Evolutionary conservation across 768 basidiomycete species (phyloP), one percentile per base, ranked within the genome.

Genomic region (Xerocomellus amylosporus): DNA sequence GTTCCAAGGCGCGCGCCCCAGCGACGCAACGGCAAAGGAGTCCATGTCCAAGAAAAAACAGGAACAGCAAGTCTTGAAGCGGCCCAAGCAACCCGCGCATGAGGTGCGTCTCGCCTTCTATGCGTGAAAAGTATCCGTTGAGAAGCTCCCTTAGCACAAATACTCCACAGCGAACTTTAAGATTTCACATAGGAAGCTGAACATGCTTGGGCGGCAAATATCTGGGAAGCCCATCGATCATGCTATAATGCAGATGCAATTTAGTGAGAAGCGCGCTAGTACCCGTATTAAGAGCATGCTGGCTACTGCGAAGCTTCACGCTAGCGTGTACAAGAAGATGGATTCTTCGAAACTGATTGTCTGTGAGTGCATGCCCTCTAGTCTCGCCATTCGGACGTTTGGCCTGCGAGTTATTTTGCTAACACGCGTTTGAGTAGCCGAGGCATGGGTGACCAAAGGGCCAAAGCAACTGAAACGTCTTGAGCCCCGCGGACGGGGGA

Each of bases 161-260:
- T 93, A 91, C 70, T 92, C 90, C 20, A 98, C 95, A 0, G 85
- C 88, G 17, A 85, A 84, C 69, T 96, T 97, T 78, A 95, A 94
- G 73, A 91, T 94, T 40, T 96, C 93, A 4, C 89, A 87, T 63
- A 83, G 95, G 52, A 99, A 98, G 71, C 77, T 99, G 53, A 95
- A 96, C 71, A 82, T 86, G 76, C 79, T 99, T 39, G 88, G 86
- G 9, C 79, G 84, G 30, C 92, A 97, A 70, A 89, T 99, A 58
- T 80, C 90, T 3, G 89, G 91, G 19, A 88, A 93, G 63, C 94
- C 95, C 17, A 87, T 98, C 55, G 95, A 98, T 74, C 84, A 87
- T 61, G 96, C 96, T 34, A 96, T 99, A 67, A 76, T 98, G 53
- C 96, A 99, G 64, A 95, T 98, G 91, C 83, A 89, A 68, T 98